These are phyloP conservation scores for Triticum monococcum DNA, from an alignment of 176 grass and related monocot genomes.

Conservation along the genomic window DNA sequence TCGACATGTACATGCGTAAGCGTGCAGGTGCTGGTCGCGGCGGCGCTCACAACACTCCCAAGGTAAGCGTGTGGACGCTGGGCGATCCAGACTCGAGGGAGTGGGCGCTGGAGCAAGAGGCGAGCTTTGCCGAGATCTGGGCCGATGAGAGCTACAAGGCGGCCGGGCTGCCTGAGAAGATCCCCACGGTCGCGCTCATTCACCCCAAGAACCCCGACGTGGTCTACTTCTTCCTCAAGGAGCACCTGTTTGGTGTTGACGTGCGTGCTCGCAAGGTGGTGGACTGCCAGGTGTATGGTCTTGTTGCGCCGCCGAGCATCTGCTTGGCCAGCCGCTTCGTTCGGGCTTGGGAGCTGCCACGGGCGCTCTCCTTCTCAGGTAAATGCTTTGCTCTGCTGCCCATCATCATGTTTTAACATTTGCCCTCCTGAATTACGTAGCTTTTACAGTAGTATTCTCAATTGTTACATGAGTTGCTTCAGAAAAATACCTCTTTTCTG, in stretches of 20 bases:
- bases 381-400: neutral
- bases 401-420: neutral
- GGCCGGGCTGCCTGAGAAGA: neutral
- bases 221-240: neutral
- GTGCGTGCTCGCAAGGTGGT: neutral
- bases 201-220: neutral
- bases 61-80: no score
- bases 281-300: neutral
- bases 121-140: no score
- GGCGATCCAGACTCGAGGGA: no score
- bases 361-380: neutral
- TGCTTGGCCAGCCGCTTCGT: neutral
- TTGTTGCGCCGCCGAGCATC: constrained; percentile 1
- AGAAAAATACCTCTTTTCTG: neutral
- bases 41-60: no score
- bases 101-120: no score
- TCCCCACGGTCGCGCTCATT: neutral
- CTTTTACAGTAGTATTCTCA: neutral
- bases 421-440: neutral
- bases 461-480: neutral
- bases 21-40: no score
- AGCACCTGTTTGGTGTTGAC: neutral
- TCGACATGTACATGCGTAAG: no score
- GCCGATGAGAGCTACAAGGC: neutral
- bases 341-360: constrained; percentile 1